These are phyloP conservation scores for Rhodocollybia butyracea DNA, from an alignment of 768 basidiomycete genomes.

Conservation along the genomic window DNA sequence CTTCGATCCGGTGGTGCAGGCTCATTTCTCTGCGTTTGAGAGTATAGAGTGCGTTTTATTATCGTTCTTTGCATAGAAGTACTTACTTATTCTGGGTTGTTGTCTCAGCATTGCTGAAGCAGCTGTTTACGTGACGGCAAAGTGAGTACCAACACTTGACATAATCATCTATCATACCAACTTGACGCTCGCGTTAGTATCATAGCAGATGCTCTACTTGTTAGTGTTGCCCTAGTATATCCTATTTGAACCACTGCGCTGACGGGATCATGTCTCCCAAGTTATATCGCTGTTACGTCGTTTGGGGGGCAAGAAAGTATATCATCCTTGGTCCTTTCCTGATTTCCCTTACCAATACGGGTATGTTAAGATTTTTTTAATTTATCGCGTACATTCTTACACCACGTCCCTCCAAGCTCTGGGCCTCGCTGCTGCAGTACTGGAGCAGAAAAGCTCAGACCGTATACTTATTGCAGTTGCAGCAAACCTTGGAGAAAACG, in stretches of 20 bases:
- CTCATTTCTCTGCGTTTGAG: background rate
- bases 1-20: background rate
- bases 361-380: background rate
- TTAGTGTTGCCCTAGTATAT: background rate
- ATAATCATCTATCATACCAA: background rate
- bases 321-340: background rate
- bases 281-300: conserved; percentile 2
- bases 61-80: background rate
- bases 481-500: background rate
- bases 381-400: background rate
- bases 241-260: background rate
- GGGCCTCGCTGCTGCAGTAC: background rate
- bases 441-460: background rate
- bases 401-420: background rate
- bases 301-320: background rate
- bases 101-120: background rate
- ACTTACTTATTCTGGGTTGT: fast-evolving
- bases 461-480: background rate
- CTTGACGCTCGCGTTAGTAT: background rate
- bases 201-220: background rate
- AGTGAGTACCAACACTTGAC: background rate
- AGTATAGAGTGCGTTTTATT: background rate
- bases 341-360: background rate
- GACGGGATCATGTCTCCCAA: too few relatives aligned
- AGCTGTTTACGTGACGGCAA: background rate